These are phyloP conservation scores for Leccinellum luteum DNA, from an alignment of 768 basidiomycete species.

Conservation along the genomic window DNA sequence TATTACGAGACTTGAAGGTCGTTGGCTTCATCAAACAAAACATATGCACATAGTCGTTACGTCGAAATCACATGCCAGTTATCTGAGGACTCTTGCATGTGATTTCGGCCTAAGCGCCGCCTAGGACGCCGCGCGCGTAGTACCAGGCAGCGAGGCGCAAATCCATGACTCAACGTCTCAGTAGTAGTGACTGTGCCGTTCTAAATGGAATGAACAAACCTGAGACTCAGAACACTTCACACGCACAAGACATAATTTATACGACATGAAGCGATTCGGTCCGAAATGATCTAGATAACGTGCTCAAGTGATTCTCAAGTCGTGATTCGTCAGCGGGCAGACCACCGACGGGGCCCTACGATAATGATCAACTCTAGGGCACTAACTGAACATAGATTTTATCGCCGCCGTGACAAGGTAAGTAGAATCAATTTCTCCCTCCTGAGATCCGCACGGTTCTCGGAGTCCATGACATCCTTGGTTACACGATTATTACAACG, in stretches of 20 bases:
- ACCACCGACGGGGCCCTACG: background rate
- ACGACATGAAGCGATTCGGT: background rate
- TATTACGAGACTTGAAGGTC: background rate
- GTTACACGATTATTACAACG: background rate
- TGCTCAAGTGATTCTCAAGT: no score
- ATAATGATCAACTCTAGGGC: background rate
- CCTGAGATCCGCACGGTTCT: background rate
- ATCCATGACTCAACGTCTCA: no score
- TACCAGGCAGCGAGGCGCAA: no score
- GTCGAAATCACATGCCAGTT: background rate
- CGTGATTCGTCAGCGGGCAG: background rate
- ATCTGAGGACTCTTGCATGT: background rate
- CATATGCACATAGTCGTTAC: background rate
- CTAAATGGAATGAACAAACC: no score
- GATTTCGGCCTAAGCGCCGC: background rate
- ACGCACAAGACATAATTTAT: background rate
- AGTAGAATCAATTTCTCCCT: background rate
- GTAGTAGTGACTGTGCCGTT: no score
- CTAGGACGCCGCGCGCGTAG: background rate
- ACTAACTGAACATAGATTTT: background rate
- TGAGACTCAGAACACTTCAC: background rate
- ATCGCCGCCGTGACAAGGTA: background rate
- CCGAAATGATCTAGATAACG: background rate
- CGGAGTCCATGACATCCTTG: background rate
- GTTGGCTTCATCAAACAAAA: no score